Percentiles rank a stretch among this genome's conserved stretches.
phyloP scores from a whole-genome alignment of 768 basidiomycete species.

The Cystobasidium tubakii region DNA sequence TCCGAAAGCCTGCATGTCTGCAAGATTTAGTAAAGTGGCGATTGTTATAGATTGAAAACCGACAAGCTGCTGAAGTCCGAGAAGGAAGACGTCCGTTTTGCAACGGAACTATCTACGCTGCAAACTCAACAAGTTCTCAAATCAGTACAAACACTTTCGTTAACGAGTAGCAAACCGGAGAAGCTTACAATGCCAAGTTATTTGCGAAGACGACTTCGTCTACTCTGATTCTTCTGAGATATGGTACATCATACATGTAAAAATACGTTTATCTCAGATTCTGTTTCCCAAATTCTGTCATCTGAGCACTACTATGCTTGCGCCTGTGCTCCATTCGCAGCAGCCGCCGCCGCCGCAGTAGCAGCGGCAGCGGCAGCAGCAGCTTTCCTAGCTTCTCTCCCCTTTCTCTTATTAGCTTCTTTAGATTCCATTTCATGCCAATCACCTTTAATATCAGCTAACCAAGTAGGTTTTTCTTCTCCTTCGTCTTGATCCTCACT shows the following conservation, averaged over 20 bases:
- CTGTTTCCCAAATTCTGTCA: too few relatives aligned
- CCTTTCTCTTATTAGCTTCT: constrained; percentile 55
- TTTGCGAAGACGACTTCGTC: neutral
- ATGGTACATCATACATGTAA: too few relatives aligned
- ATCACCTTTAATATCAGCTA: constrained; percentile 78
- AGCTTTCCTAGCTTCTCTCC: constrained; percentile 12
- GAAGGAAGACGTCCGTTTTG: too few relatives aligned
- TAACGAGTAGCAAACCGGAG: neutral
- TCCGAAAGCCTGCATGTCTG: too few relatives aligned
- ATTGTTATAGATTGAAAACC: too few relatives aligned
- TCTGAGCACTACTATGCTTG: neutral
- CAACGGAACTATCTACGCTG: too few relatives aligned
- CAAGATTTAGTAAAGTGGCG: too few relatives aligned
- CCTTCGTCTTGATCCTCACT: constrained; percentile 68
- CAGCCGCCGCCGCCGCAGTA: neutral
- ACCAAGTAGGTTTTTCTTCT: constrained; percentile 66
- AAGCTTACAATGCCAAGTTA: constrained; percentile 7
- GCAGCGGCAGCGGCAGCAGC: constrained; percentile 10
- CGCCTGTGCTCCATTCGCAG: constrained; percentile 1
- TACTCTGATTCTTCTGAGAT: constrained; percentile 7
- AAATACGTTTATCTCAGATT: too few relatives aligned
- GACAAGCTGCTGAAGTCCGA: too few relatives aligned
- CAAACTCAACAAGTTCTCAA: too few relatives aligned
- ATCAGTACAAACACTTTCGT: neutral
- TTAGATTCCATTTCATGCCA: constrained; percentile 98